Base-by-base conservation (phyloP, 2,329 filamentous ascomycete species). In the Botrytis squamosa region DNA sequence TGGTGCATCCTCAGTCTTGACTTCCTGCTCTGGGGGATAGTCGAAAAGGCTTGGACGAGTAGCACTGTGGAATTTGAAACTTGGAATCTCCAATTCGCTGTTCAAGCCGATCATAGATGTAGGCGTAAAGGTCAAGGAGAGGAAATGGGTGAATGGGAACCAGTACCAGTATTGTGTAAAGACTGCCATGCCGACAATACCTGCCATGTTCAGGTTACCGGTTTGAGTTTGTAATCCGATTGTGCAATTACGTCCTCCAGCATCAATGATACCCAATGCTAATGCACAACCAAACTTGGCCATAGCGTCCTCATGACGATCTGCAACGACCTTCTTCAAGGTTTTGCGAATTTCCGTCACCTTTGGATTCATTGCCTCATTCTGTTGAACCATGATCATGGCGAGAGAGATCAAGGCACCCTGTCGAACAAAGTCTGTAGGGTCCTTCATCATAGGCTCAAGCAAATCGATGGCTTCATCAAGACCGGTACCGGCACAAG, bases 121-220 rank as follows among this genome's bases (percentile, higher is more conserved):
- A 1, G 96, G 96, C n/a, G 93, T 94, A 84, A 99, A 98, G 80
- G 94, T 95, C 75, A 99, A 87, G 0, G 95, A 97, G 74, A 99
- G 83, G 89, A 99, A 99, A 84, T 99, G 96, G 44, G 96, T 97
- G 80, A 98, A 92, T 75, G 96, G 96, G 89, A 99, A 99, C 96
- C 96, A 99, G 86, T 99, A 99, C 96, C 96, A 99, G 86, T 99
- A 99, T 83, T 99, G 96, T 14, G 95, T 97, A 84, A 99, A 99
- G 71, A 99, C 93, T 42, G 94, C 95, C 91, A 97, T 97, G 78
- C 96, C 97, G 29, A 99, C 95, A 77, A 99, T 97, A 75, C 94
- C 97, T 29, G 95, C 91, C 95, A 99, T 98, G 86, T 99, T 98
- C 77, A 99, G 90, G 82, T 98, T 99, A 77, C 97, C 97, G 0